Base-by-base conservation (phyloP, 2,329 filamentous ascomycete species). In the Ascochyta rabiei region DNA sequence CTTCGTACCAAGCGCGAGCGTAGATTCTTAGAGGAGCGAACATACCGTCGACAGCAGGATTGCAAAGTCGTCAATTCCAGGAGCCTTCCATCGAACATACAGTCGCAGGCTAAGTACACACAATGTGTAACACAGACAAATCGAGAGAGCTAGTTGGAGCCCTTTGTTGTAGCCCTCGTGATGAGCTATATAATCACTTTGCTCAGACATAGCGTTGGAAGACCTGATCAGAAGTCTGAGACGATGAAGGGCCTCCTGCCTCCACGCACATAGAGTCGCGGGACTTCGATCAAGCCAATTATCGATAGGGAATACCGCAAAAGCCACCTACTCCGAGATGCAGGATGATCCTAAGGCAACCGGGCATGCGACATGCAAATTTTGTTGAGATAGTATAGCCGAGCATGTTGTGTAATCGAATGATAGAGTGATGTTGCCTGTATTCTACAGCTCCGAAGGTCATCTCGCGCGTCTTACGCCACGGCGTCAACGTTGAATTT, bases 71-170 rank as follows among this genome's bases (percentile, higher is more conserved):
- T 61, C 58, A 19, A 44, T 19, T 23, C 41, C 46, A 8, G 39
- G 56, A 13, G 23, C 34, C 13, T 38, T 47, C 58, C 55, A 59
- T 35, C 58, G 58, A 31, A 53, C 50, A 15, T 48, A 61, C 15
- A 48, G 28, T 34, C 55, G 55, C 15, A 61, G 46, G 21, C n/a
- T 30, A 18, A 48, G 41, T 24, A 58, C 44, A 47, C 58, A 58
- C 35, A 58, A 35, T 10, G 55, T 61, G 21, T 59, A 61, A 33
- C 58, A 61, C 18, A 56, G 15, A 41, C 58, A 61, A 3, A 59
- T 40, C 6, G 55, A 33, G n/a, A 60, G 19, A 9, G 51, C 21
- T 6, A 60, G 46, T 23, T 56, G 47, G 6, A 61, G 46, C 4
- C 45, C 43, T 41, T 52, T 48, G 15, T 41, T 51, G 37, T 56